Base-by-base conservation (phyloP, 805 yeast species). In the Candida endomychidarum region DNA sequence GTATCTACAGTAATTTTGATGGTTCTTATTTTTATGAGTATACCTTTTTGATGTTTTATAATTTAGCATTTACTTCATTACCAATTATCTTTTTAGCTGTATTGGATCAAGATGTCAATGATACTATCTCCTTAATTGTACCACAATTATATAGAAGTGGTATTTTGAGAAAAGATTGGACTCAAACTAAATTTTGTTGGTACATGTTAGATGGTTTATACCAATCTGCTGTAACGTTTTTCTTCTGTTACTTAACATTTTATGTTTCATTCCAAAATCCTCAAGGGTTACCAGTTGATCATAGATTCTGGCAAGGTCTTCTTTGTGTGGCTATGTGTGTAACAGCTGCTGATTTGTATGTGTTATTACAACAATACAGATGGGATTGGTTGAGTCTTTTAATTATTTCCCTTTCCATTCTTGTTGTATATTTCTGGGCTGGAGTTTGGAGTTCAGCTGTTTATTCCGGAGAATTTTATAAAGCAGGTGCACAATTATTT, bases 11-110 rank as follows among this genome's bases (percentile, higher is more conserved):
- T 53, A 65, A 78, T 51, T 85, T 80, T 54, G 93, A 86, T 57
- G 89, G 89, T 23, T 74, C 89, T 2, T 85, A 84, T 54, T 65
- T 84, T 55, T 84, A 78, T 52, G 91, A 85, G 61, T 86, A 77
- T 62, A 85, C 95, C 16, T 83, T 76, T 56, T 72, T 86, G 62
- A 81, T 83, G 78, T 77, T 85, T 56, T 85, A 80, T 71, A 85
- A 85, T 58, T 72, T 86, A 67, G 87, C 88, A 3, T 85, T 85
- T 54, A 85, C 93, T 1, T 84, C 93, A 7, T 61, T 84, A 42
- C 91, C 95, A 4, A 85, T 85, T 33, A 83, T 85, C 35, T 72
- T 81, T 47, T 61, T 85, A 58, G 93, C 85, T 12, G 72, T 81
- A 21, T 63, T 83, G 31, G 95, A 85, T 58, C 91, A 85, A 57